Percentiles rank a stretch among this genome's conserved stretches.
These are phyloP conservation scores for Olyra latifolia DNA, from an alignment of 176 grass and related monocot species.

Conservation along the genomic window DNA sequence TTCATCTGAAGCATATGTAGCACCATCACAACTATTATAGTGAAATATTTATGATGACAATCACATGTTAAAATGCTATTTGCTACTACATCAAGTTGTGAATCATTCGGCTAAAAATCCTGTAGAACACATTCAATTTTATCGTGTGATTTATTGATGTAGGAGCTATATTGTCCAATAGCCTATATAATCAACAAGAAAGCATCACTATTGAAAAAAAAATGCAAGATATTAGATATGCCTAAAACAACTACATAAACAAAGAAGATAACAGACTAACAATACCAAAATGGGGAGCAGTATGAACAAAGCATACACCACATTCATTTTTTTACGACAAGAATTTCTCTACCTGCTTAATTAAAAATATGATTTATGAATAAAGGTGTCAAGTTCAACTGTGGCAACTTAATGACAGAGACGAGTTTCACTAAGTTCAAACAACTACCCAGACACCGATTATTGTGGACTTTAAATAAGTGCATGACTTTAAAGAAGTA, in stretches of 20 bases:
- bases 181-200: too few relatives aligned
- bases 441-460: background rate
- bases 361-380: conserved; percentile 8
- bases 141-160: background rate
- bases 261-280: conserved; percentile 22
- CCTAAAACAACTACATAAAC: conserved; percentile 21
- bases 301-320: background rate
- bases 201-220: too few relatives aligned
- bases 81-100: too few relatives aligned
- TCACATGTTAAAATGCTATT: too few relatives aligned
- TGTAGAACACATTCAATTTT: too few relatives aligned
- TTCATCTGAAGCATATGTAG: too few relatives aligned
- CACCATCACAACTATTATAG: too few relatives aligned
- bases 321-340: conserved; percentile 20
- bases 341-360: background rate
- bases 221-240: conserved; percentile 9
- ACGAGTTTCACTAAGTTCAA: background rate
- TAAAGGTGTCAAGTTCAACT: background rate
- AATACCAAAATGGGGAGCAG: conserved; percentile 16
- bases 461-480: background rate
- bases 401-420: background rate
- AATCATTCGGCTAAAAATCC: too few relatives aligned
- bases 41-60: too few relatives aligned
- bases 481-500: background rate
- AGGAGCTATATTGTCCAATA: background rate